Percentiles rank a stretch among this genome's conserved stretches.
Conservation (phyloP, 2,329 filamentous ascomycete genomes). For the Fusarium sp. region DNA sequence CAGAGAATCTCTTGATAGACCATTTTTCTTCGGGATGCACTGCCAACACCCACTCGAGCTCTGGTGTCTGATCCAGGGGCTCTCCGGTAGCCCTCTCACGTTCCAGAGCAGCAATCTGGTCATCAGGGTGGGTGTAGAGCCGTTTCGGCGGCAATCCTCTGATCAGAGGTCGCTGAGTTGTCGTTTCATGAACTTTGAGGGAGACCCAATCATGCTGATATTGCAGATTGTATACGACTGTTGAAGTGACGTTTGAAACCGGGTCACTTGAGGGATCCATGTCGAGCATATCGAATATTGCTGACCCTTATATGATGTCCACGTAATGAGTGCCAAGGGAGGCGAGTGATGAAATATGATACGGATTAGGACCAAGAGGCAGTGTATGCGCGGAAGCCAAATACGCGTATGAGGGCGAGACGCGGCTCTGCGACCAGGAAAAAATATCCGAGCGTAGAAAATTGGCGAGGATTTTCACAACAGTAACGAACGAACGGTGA, state of each 20-base stretch:
- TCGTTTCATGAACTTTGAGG: slow-evolving; percentile 65
- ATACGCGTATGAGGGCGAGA: slow-evolving; percentile 11
- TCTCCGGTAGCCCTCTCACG: slow-evolving; percentile 63
- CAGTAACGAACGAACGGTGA: background rate
- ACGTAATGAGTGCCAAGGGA: slow-evolving; percentile 12
- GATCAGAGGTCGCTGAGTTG: slow-evolving; percentile 69
- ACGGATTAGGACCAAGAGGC: background rate
- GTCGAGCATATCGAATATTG: background rate
- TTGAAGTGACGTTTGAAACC: slow-evolving; percentile 46
- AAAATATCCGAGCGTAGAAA: background rate
- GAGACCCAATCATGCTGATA: slow-evolving; percentile 81
- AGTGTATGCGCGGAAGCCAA: slow-evolving; percentile 6
- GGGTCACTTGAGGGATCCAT: slow-evolving; percentile 32
- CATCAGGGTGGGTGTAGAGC: slow-evolving; percentile 84
- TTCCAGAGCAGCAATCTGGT: slow-evolving; percentile 79
- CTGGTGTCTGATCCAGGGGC: slow-evolving; percentile 61
- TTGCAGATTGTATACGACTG: slow-evolving; percentile 77
- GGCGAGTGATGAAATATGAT: background rate
- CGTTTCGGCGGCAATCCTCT: slow-evolving; percentile 78
- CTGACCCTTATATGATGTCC: slow-evolving; percentile 2
- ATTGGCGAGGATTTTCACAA: background rate
- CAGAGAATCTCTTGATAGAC: slow-evolving; percentile 73
- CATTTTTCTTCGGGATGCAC: slow-evolving; percentile 79
- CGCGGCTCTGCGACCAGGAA: background rate
- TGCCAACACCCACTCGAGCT: slow-evolving; percentile 82